A percentile compares a stretch with the other conserved stretches of the same genome.
Evolutionary conservation across 208 protist genomes (phyloP).

Genomic region (Wallacemonas sp.): DNA sequence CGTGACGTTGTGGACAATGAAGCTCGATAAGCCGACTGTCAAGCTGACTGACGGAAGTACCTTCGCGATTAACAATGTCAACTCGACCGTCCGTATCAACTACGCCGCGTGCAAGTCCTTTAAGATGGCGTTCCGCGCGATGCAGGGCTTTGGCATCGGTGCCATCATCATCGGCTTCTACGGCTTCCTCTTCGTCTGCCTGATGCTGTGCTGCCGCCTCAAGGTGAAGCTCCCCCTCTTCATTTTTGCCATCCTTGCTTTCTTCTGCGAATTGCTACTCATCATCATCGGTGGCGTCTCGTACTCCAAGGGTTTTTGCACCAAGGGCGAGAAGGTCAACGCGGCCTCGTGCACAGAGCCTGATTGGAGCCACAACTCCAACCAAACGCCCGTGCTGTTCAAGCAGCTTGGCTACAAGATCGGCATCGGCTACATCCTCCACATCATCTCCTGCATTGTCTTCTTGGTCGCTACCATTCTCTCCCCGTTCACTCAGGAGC

Average conservation of each 20-base stretch:
- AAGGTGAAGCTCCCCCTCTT: conserved; percentile 55
- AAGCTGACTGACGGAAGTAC: conserved; percentile 9
- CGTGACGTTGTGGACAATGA: conserved; percentile 36
- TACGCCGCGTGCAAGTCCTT: conserved; percentile 39
- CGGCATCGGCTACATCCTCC: conserved; percentile 29
- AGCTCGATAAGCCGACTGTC: conserved; percentile 15
- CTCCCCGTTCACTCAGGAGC: conserved; percentile 45
- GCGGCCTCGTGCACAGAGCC: neutral
- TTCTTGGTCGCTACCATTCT: conserved; percentile 38
- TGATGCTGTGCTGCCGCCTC: conserved; percentile 38
- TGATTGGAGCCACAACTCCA: conserved; percentile 9
- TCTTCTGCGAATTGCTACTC: conserved; percentile 27
- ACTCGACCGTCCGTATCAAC: conserved; percentile 35
- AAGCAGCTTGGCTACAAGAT: conserved; percentile 47
- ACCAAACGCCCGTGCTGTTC: conserved; percentile 32
- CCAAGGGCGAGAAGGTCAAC: neutral
- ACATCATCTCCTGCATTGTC: conserved; percentile 30
- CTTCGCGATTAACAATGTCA: conserved; percentile 6
- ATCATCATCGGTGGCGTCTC: conserved; percentile 27
- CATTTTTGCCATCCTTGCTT: conserved; percentile 38
- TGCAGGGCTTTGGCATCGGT: conserved; percentile 42
- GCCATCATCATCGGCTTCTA: conserved; percentile 45
- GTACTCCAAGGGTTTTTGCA: conserved; percentile 35
- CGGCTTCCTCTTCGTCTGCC: conserved; percentile 28
- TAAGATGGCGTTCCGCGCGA: conserved; percentile 29